A percentile compares a stretch with the other conserved stretches of the same genome.
Conservation (phyloP, 1,284 basidiomycete species). For the Melampsora abietis-canadensis region DNA sequence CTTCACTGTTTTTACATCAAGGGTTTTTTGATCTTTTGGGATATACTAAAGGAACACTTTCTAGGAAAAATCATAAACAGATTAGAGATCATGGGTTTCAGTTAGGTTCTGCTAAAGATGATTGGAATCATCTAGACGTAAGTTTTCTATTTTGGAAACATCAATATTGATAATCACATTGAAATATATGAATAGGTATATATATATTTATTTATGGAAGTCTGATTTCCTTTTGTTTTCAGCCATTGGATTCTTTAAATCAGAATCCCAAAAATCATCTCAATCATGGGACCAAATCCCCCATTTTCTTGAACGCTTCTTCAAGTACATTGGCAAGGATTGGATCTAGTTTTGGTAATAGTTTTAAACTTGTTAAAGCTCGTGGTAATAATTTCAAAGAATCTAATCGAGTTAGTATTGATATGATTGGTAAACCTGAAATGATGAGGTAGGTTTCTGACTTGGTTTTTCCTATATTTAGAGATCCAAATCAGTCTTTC, state of each 20-base stretch:
- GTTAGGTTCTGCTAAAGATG: too few species aligned
- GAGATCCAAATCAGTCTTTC: too few species aligned
- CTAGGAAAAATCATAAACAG: neutral
- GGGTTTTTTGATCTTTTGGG: conserved; percentile 7
- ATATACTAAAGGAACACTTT: neutral
- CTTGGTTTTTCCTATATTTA: neutral
- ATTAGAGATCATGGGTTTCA: too few species aligned
- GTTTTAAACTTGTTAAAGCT: neutral
- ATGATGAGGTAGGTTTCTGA: conserved; percentile 22
- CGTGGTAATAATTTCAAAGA: neutral
- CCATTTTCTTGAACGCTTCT: neutral
- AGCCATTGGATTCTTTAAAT: neutral
- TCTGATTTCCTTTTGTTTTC: neutral
- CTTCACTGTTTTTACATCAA: neutral
- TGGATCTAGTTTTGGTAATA: neutral
- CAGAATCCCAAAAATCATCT: neutral
- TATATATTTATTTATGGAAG: too few species aligned
- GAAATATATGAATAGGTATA: too few species aligned
- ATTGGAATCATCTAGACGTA: too few species aligned
- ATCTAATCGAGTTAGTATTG: conserved; percentile 18
- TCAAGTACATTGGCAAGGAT: neutral
- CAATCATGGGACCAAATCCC: neutral
- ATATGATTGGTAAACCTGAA: conserved; percentile 37
- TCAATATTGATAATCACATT: too few species aligned
- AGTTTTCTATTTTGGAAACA: too few species aligned